A percentile compares a stretch with the other conserved stretches of the same genome.
phyloP scores from a whole-genome alignment of 1,284 basidiomycete species.

The Hypsizygus ulmarius region DNA sequence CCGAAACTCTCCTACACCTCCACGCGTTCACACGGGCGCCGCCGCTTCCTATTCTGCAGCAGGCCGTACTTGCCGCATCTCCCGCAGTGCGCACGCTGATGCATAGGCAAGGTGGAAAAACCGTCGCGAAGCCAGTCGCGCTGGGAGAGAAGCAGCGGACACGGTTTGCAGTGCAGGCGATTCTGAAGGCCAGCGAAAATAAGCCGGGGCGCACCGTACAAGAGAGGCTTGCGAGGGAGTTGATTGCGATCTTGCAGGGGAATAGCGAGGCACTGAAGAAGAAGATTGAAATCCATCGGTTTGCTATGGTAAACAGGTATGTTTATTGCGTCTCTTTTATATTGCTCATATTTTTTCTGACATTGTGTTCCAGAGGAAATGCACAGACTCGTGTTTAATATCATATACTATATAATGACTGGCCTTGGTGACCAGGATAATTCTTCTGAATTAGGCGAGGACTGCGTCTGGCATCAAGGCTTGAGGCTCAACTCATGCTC shows the following conservation, averaged over 20 bases:
- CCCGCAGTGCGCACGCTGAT: constrained; percentile 62
- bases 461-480: too few relatives aligned
- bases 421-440: too few relatives aligned
- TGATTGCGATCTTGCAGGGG: constrained; percentile 67
- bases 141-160: constrained; percentile 79
- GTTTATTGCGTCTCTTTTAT: constrained; percentile 28
- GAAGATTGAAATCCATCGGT: constrained; percentile 63
- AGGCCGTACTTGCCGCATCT: constrained; percentile 63
- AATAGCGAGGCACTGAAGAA: constrained; percentile 55
- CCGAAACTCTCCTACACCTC: constrained; percentile 65
- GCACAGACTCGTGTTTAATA: constrained; percentile 18
- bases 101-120: constrained; percentile 58
- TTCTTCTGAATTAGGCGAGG: too few relatives aligned
- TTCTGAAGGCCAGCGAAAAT: constrained; percentile 57
- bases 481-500: too few relatives aligned
- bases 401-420: neutral
- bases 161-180: constrained; percentile 62
- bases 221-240: constrained; percentile 72
- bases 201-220: constrained; percentile 51
- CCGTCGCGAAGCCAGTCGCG: constrained; percentile 61
- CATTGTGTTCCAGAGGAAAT: constrained; percentile 18
- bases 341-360: neutral
- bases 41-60: constrained; percentile 74
- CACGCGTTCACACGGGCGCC: constrained; percentile 72
- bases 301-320: constrained; percentile 81